These are phyloP conservation scores for Coniochaeta hoffmannii DNA, from an alignment of 2,329 filamentous ascomycete species.

Conservation along the genomic window DNA sequence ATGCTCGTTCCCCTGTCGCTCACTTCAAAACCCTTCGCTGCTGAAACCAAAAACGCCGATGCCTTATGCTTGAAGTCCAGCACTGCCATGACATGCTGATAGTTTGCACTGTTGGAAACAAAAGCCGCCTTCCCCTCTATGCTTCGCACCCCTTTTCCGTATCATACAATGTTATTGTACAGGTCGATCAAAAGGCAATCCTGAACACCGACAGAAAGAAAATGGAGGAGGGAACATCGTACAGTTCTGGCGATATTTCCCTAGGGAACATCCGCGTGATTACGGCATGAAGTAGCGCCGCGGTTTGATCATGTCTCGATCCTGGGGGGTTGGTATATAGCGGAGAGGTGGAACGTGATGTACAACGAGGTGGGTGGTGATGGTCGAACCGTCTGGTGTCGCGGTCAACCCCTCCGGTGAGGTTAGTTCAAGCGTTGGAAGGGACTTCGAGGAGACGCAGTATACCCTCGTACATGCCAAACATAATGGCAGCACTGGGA, in stretches of 20 bases:
- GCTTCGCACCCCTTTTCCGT: background rate
- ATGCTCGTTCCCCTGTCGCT: background rate
- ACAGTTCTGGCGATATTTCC: background rate
- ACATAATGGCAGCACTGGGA: conserved; percentile 92
- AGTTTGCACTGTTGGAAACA: background rate
- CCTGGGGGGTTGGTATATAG: background rate
- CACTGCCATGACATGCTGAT: background rate
- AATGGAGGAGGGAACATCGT: background rate
- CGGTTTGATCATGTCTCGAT: background rate
- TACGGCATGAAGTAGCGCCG: background rate
- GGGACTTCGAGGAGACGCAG: conserved; percentile 35
- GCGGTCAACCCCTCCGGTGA: background rate
- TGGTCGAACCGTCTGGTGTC: background rate
- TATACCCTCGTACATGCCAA: conserved; percentile 72
- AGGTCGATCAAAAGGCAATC: background rate
- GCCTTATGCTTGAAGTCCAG: background rate
- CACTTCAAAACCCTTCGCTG: background rate
- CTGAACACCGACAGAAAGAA: background rate
- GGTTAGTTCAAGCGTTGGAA: conserved; percentile 6
- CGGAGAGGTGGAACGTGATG: background rate
- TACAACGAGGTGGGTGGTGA: no score
- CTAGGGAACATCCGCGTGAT: background rate
- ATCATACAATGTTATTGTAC: background rate
- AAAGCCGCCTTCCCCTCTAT: background rate
- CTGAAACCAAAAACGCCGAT: background rate